phyloP scores from a whole-genome alignment of 2,329 filamentous ascomycete species.

The Pseudogymnoascus sp. region DNA sequence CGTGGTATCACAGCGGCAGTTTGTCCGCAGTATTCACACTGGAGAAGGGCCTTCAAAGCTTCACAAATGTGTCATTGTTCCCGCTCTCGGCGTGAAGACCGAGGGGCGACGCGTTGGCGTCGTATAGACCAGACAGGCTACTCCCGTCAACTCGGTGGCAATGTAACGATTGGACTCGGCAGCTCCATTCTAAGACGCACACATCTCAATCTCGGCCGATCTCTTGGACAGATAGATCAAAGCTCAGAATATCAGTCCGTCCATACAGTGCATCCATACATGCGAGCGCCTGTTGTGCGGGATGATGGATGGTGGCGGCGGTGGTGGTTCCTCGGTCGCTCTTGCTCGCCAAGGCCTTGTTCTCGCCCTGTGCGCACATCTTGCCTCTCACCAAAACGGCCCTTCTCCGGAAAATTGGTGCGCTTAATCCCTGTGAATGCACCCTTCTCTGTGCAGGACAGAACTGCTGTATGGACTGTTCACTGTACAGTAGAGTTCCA shows the following conservation, averaged over 20 bases:
- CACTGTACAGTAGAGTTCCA: background rate
- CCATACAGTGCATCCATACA: background rate
- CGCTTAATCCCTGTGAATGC: background rate
- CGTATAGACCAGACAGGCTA: background rate
- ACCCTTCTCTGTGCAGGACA: background rate
- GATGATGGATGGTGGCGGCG: background rate
- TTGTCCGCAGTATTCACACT: background rate
- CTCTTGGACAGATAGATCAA: background rate
- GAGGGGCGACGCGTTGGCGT: background rate
- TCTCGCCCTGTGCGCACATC: conserved; percentile 1
- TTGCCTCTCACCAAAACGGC: background rate
- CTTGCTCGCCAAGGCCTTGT: background rate
- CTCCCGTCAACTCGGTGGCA: background rate
- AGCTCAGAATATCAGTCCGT: background rate
- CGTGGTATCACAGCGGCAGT: background rate
- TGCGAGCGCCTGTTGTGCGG: background rate
- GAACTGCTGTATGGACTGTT: background rate
- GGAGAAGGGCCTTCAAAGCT: conserved; percentile 3
- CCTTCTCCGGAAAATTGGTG: conserved; percentile 5
- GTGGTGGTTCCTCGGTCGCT: conserved; percentile 3
- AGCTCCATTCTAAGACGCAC: background rate
- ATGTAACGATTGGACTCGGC: background rate
- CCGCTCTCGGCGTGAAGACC: background rate
- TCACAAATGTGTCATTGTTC: background rate
- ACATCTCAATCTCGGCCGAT: background rate